These are phyloP conservation scores for Eimeria necatrix DNA, from an alignment of 169 alveolate species.

Conservation along the genomic window DNA sequence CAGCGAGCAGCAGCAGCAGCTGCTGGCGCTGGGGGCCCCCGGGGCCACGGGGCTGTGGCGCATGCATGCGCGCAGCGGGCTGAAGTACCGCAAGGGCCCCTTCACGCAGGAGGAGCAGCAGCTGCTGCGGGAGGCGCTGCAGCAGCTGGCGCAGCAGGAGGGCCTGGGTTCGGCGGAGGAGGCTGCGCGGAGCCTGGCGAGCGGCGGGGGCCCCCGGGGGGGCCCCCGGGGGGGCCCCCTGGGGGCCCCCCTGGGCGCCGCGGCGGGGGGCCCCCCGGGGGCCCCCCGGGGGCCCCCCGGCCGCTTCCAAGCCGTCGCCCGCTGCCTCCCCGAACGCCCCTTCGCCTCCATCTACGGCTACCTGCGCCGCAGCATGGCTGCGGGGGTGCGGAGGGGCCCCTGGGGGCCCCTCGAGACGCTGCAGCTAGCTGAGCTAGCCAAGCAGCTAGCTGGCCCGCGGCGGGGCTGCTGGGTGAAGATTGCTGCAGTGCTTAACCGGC, in stretches of 20 bases:
- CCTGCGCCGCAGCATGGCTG: slow-evolving; percentile 38
- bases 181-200: not conserved
- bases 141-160: slow-evolving; percentile 3
- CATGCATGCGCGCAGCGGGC: slow-evolving; percentile 51
- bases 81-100: slow-evolving; percentile 25
- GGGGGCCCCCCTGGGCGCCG: not conserved
- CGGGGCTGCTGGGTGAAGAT: slow-evolving; percentile 69
- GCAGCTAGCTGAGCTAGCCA: slow-evolving; percentile 21
- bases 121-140: slow-evolving; percentile 5
- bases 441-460: not conserved
- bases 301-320: slow-evolving; percentile 42
- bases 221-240: no score
- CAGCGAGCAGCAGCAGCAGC: slow-evolving; percentile 30
- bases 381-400: slow-evolving; percentile 4
- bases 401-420: slow-evolving; percentile 50
- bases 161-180: slow-evolving; percentile 15
- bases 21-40: not conserved
- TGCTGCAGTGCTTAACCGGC: slow-evolving; percentile 10
- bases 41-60: slow-evolving; percentile 54
- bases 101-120: not conserved
- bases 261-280: no score
- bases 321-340: slow-evolving; percentile 71
- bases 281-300: not conserved
- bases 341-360: slow-evolving; percentile 51
- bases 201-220: not conserved